Base-by-base conservation (phyloP, 768 basidiomycete species). In the Hypholoma sublateritium region DNA sequence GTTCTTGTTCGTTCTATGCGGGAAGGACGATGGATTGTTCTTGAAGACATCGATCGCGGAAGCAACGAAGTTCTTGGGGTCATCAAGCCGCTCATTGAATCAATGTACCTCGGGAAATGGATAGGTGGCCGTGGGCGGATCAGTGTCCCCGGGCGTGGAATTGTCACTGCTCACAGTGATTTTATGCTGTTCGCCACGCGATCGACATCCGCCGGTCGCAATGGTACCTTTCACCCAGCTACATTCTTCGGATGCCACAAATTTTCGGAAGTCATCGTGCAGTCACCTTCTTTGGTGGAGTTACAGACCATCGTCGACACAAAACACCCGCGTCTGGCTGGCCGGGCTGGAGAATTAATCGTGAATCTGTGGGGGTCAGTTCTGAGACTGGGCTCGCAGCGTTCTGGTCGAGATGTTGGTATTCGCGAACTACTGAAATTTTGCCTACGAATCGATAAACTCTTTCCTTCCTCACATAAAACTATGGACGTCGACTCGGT, bases 111-210 rank as follows among this genome's bases (percentile, higher is more conserved):
- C 16, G 84, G 84, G 22, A 88, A 91, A 58, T 86, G 86, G 83
- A 83, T 95, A 55, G 92, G 96, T 54, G 83, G 76, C 47, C 77
- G 80, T 50, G 91, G 86, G 12, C 75, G 72, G 28, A 71, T 98
- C 43, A 80, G 89, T 11, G 79, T 95, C 14, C 89, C 94, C 1
- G 84, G 87, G 49, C 82, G 86, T 47, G 91, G 89, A 5, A 77
- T 73, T 34, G 85, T 97, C 28, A 79, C 83, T 54, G 95, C 94
- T 0, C 82, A 85, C 17, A 84, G 91, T 43, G 79, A 80, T 17
- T 99, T 98, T 71, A 85, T 87, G 37, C 68, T 99, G 14, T 97
- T 98, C 65, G 95, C 92, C 0, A 98, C 95, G 5, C 77, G 96
- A 47, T 95, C 93, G 1, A 70, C 83, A 4, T 60, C 72, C 5